A percentile compares a stretch with the other conserved stretches of the same genome.
These are phyloP conservation scores for Gynandropsis gynandra DNA, from an alignment of 345 rosid species.

Conservation along the genomic window DNA sequence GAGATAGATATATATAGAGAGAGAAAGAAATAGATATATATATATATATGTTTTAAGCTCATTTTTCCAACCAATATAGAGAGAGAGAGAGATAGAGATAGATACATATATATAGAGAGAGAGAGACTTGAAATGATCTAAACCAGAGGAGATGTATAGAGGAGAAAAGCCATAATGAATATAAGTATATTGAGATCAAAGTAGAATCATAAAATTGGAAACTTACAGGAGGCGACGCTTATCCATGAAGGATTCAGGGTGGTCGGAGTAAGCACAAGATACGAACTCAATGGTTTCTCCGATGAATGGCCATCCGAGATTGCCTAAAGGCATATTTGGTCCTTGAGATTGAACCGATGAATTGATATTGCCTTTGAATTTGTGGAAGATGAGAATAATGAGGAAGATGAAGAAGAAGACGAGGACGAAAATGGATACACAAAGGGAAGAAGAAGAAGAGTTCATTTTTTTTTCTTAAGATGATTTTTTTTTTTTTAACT, in stretches of 20 bases:
- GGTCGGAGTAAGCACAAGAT: slow-evolving; percentile 72
- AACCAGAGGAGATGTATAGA: no score
- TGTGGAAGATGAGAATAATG: slow-evolving; percentile 28
- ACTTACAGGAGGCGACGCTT: slow-evolving; percentile 66
- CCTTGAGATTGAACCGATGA: slow-evolving; percentile 13
- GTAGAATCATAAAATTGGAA: no score
- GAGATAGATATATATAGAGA: neutral
- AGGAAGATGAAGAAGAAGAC: slow-evolving; percentile 23
- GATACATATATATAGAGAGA: no score
- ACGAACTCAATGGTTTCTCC: slow-evolving; percentile 92
- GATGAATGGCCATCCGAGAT: slow-evolving; percentile 78
- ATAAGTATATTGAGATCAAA: no score
- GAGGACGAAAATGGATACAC: slow-evolving; percentile 21
- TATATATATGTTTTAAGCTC: no score
- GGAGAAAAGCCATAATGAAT: no score
- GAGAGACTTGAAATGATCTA: no score
- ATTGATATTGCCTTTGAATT: slow-evolving; percentile 21
- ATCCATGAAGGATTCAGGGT: slow-evolving; percentile 84
- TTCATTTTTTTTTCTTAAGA: slow-evolving; percentile 5
- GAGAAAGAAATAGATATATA: no score
- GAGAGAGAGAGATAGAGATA: no score
- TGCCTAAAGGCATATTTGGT: slow-evolving; percentile 50
- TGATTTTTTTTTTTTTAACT: slow-evolving; percentile 17
- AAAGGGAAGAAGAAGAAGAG: slow-evolving; percentile 20
- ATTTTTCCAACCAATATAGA: no score